Percentiles rank a stretch among this genome's conserved stretches.
Evolutionary conservation across 176 grass and related monocot species (phyloP).

Genomic region (Themeda triandra): DNA sequence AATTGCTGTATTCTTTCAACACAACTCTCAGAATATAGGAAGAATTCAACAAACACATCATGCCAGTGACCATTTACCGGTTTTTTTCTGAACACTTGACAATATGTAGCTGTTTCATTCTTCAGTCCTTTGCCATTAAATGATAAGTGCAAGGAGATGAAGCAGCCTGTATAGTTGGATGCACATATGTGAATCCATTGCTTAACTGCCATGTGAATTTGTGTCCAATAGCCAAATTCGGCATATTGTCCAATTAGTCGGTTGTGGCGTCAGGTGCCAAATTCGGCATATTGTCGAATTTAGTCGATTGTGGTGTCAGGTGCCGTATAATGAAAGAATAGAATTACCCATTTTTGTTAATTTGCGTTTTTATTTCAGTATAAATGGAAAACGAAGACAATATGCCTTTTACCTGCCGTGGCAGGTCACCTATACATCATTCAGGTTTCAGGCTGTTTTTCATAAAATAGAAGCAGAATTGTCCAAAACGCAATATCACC

Average conservation of each 20-base stretch:
- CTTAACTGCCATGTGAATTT: neutral
- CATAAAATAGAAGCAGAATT: neutral
- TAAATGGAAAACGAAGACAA: neutral
- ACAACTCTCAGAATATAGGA: conserved; percentile 7
- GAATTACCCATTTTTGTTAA: neutral
- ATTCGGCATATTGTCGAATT: too few relatives aligned
- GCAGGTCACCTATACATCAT: neutral
- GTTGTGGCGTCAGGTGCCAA: too few relatives aligned
- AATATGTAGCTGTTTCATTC: neutral
- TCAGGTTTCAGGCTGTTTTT: neutral
- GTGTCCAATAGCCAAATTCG: neutral
- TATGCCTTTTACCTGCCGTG: neutral
- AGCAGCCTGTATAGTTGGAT: neutral
- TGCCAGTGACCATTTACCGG: neutral
- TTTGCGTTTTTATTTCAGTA: neutral
- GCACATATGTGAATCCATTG: neutral
- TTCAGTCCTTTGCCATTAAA: neutral
- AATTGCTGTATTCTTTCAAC: conserved; percentile 21
- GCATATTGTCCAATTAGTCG: neutral
- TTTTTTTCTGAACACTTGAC: neutral
- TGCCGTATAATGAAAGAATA: neutral
- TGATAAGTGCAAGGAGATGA: neutral
- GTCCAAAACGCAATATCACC: neutral
- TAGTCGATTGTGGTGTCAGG: neutral
- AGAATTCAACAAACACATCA: neutral